Evolutionary conservation across 805 yeast species (phyloP).

Genomic region (Candida michaelii): DNA sequence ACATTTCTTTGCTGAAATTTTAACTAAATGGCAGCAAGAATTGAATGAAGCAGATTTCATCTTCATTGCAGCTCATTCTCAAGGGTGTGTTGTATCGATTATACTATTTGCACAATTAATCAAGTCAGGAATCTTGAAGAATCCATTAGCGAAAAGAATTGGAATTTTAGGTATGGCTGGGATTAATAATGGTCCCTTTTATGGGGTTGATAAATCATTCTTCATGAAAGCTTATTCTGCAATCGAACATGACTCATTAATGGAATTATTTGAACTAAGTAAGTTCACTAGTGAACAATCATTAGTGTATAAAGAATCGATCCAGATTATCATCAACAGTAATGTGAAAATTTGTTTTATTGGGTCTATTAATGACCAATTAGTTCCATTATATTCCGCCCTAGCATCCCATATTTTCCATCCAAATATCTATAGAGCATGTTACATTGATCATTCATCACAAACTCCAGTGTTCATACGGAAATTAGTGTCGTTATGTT

Average conservation of each 20-base stretch:
- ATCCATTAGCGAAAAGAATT: constrained; percentile 45
- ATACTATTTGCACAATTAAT: constrained; percentile 73
- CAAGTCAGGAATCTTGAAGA: constrained; percentile 49
- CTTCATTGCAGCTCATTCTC: constrained; percentile 93
- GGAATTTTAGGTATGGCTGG: constrained; percentile 95
- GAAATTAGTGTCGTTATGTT: constrained; percentile 69
- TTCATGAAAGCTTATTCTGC: constrained; percentile 87
- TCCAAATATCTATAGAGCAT: constrained; percentile 87
- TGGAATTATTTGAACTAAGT: constrained; percentile 87
- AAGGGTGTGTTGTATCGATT: constrained; percentile 91
- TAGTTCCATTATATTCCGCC: constrained; percentile 90
- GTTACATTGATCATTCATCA: constrained; percentile 81
- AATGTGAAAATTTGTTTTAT: constrained; percentile 79
- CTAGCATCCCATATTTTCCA: constrained; percentile 79
- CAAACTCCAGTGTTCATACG: constrained; percentile 78
- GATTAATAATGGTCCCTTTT: constrained; percentile 89
- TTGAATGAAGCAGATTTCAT: constrained; percentile 74
- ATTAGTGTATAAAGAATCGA: constrained; percentile 62
- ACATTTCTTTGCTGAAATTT: constrained; percentile 69
- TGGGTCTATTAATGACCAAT: constrained; percentile 90
- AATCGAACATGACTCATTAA: constrained; percentile 82
- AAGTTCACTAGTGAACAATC: constrained; percentile 72
- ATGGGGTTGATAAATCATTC: constrained; percentile 81
- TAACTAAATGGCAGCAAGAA: constrained; percentile 64
- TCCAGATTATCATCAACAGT: constrained; percentile 61